These are phyloP conservation scores for Daldinia eschscholtzii DNA, from an alignment of 2,329 filamentous ascomycete genomes.

Conservation along the genomic window DNA sequence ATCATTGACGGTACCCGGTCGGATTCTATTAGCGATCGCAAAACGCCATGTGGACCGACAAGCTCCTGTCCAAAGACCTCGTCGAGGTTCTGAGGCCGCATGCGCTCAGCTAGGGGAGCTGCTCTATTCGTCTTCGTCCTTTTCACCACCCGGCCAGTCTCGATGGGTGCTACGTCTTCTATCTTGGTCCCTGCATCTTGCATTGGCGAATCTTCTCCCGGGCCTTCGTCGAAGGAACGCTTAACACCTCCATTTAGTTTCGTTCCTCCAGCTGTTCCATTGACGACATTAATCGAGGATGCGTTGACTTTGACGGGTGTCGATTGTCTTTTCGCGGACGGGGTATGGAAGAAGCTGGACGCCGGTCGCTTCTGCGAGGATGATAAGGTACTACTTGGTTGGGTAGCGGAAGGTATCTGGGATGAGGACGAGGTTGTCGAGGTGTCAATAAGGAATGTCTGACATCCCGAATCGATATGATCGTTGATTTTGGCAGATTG, in stretches of 20 bases:
- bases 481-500: slow-evolving; percentile 83
- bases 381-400: slow-evolving; percentile 52
- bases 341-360: slow-evolving; percentile 72
- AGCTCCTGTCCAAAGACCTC: slow-evolving; percentile 93
- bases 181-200: slow-evolving; percentile 45
- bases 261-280: slow-evolving; percentile 49
- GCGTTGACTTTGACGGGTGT: slow-evolving; percentile 52
- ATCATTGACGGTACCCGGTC: slow-evolving; percentile 95
- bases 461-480: slow-evolving; percentile 89
- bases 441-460: slow-evolving; percentile 71
- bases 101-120: slow-evolving; percentile 91
- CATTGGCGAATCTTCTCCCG: slow-evolving; percentile 51
- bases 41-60: slow-evolving; percentile 84
- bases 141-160: slow-evolving; percentile 65
- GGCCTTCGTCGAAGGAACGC: slow-evolving; percentile 67
- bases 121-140: slow-evolving; percentile 77
- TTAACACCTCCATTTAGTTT: slow-evolving; percentile 60
- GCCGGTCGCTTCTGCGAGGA: slow-evolving; percentile 67
- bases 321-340: slow-evolving; percentile 67
- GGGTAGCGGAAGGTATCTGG: slow-evolving; percentile 53
- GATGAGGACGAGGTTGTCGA: slow-evolving; percentile 51
- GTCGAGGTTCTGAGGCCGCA: slow-evolving; percentile 87
- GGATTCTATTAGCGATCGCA: slow-evolving; percentile 87
- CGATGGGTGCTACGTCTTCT: slow-evolving; percentile 41
- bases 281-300: slow-evolving; percentile 48